Evolutionary conservation across 1,139 yeast genomes (phyloP), one percentile per base, ranked within the genome.

Genomic region (Yamadazyma triangularis): DNA sequence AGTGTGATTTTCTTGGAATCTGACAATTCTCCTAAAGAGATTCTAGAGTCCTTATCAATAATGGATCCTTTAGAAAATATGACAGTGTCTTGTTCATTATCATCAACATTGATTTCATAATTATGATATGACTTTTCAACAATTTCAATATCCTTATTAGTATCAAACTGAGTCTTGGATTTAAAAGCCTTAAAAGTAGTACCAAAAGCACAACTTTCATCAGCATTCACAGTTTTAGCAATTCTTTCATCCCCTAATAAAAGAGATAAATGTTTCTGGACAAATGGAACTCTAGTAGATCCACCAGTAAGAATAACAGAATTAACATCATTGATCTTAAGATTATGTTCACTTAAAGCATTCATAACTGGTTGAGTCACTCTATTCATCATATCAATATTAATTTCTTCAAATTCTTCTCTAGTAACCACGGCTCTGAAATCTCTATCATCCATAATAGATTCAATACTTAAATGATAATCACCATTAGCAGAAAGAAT

Each of bases 161-260:
- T 75, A 43, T 75, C 70, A 68, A 73, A 31, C 22, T 48, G 42
- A 9, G 66, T 60, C 40, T 65, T 67, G 40, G 62, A 52, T 37
- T 58, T 58, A 34, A 88, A 83, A 10, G 93, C 98, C 40, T 88
- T 73, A 28, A 84, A 63, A 10, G 96, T 79, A 4, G 94, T 79
- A 32, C 99, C 99, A 48, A 86, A 68, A 10, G 88, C 95, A 36
- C 87, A 88, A 37, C 96, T 79, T 58, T 91, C 99, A 58, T 91
- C 99, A 0, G 98, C 93, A 55, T 91, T 91, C 29, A 93, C 95
- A 34, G 82, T 86, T 54, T 82, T 88, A n/a, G 95, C 72, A 29
- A 93, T 65, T 33, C 68, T 63, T 2, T 73, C 79, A 19, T 77
- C 79, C 2, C 80, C 80, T 25, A 81, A 60, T 27, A 83, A 64